Evolutionary conservation across 2,329 filamentous ascomycete genomes (phyloP).

Genomic region (Curvularia lunata): DNA sequence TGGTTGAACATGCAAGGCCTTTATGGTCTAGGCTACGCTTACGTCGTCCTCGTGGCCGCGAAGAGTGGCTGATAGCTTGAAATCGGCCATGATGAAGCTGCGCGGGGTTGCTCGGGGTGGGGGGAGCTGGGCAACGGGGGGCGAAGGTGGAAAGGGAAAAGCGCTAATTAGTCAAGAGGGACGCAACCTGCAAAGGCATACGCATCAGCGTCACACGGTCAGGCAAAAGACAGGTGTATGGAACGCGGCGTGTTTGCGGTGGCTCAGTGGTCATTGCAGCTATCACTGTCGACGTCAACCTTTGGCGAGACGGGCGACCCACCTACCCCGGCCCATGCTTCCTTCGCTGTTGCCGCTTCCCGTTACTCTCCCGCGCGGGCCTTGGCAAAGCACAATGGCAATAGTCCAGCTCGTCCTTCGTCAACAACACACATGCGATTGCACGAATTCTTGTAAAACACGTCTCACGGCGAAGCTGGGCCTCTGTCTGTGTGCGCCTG

Average conservation of each 20-base stretch:
- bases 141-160: constrained; percentile 20
- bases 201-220: constrained; percentile 13
- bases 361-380: constrained; percentile 1
- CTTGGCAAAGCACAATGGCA: neutral
- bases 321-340: constrained; percentile 1
- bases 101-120: constrained; percentile 33
- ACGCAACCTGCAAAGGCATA: constrained; percentile 4
- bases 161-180: constrained; percentile 2
- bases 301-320: constrained; percentile 12
- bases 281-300: constrained; percentile 20
- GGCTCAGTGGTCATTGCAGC: constrained; percentile 1
- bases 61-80: constrained; percentile 91
- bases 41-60: constrained; percentile 94
- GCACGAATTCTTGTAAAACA: neutral
- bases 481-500: neutral
- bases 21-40: constrained; percentile 26
- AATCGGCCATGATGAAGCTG: constrained; percentile 70
- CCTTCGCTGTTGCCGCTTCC: neutral
- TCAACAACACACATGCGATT: neutral
- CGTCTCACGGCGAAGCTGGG: neutral
- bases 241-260: constrained; percentile 2
- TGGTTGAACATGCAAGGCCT: too few species aligned
- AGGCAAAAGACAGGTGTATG: neutral
- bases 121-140: constrained; percentile 13
- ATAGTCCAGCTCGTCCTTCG: neutral